Conservation (phyloP, 2,329 filamentous ascomycete species). For the Geosmithia putterillii region DNA sequence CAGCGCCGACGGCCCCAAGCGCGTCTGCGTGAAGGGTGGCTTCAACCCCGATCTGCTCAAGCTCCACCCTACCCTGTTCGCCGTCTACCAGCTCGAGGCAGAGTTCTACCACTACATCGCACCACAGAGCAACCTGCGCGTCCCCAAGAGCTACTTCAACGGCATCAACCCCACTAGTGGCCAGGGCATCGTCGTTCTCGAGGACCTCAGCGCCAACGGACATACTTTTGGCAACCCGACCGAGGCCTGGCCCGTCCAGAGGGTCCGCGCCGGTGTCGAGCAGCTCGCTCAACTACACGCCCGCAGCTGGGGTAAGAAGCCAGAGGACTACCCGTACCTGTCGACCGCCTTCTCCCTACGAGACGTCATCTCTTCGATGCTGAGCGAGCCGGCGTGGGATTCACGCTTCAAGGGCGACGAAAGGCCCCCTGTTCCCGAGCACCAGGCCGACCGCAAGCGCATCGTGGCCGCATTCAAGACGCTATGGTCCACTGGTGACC, state of each 20-base stretch:
- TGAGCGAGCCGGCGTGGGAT: slow-evolving; percentile 16
- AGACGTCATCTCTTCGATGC: slow-evolving; percentile 20
- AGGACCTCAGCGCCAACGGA: slow-evolving; percentile 15
- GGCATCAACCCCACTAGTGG: slow-evolving; percentile 20
- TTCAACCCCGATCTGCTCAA: slow-evolving; percentile 21
- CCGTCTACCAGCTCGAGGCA: slow-evolving; percentile 19
- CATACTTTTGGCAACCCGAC: slow-evolving; percentile 17
- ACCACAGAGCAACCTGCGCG: slow-evolving; percentile 16
- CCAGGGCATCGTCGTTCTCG: slow-evolving; percentile 25
- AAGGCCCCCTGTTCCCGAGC: slow-evolving; percentile 19
- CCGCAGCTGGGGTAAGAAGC: slow-evolving; percentile 18
- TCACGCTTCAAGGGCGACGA: slow-evolving; percentile 14
- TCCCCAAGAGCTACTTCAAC: slow-evolving; percentile 22
- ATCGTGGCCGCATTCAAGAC: slow-evolving; percentile 20
- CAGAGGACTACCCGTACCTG: slow-evolving; percentile 1
- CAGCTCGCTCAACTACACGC: slow-evolving; percentile 27
- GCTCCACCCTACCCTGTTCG: slow-evolving; percentile 16
- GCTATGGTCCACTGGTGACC: slow-evolving; percentile 22
- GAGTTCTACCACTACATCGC: slow-evolving; percentile 22
- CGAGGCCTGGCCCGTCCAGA: slow-evolving; percentile 18
- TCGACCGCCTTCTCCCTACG: slow-evolving; percentile 15
- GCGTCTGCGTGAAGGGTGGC: slow-evolving; percentile 23
- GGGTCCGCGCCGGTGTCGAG: slow-evolving; percentile 20
- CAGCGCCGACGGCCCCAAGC: slow-evolving; percentile 1
- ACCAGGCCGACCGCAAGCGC: slow-evolving; percentile 21